A percentile compares a stretch with the other conserved stretches of the same genome.
phyloP scores from a whole-genome alignment of 2,329 filamentous ascomycete genomes.

The Cercospora sp. region DNA sequence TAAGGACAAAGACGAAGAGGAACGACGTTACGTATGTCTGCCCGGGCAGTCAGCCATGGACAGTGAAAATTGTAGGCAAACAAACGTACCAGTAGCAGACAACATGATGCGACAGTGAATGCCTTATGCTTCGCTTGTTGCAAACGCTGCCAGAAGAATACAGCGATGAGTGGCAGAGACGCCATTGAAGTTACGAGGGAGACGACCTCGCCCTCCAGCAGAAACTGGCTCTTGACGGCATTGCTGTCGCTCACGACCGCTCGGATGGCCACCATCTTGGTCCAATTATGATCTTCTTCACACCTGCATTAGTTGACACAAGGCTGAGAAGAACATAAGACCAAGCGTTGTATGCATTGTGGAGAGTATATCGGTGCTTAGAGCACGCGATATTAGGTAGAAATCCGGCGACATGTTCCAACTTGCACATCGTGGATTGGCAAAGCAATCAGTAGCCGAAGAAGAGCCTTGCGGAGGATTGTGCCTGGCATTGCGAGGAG shows the following conservation, averaged over 20 bases:
- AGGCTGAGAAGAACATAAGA: not conserved
- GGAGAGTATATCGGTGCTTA: not conserved
- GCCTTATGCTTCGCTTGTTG: conserved; percentile 15
- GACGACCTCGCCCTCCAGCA: conserved; percentile 17
- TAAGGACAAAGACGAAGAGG: conserved; percentile 26
- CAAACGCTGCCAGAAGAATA: conserved; percentile 20
- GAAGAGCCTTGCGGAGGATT: not conserved
- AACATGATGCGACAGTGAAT: conserved; percentile 21
- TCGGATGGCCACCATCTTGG: conserved; percentile 3
- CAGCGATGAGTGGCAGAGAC: conserved; percentile 19
- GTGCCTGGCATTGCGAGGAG: not conserved
- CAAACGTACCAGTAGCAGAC: conserved; percentile 19
- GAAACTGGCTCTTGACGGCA: conserved; percentile 13
- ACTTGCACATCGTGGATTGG: not conserved
- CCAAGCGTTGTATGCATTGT: not conserved
- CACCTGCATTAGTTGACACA: not conserved
- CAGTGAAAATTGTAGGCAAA: too few relatives aligned
- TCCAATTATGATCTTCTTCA: not conserved
- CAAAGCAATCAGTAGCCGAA: not conserved
- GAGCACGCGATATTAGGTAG: not conserved
- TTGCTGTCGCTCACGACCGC: conserved; percentile 17
- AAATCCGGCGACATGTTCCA: conserved; percentile 1
- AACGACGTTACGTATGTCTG: conserved; percentile 25
- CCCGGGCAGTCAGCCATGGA: not conserved
- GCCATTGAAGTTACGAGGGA: conserved; percentile 17